Base-by-base conservation (phyloP, 805 yeast species). In the Myxozyma lipomycoides region DNA sequence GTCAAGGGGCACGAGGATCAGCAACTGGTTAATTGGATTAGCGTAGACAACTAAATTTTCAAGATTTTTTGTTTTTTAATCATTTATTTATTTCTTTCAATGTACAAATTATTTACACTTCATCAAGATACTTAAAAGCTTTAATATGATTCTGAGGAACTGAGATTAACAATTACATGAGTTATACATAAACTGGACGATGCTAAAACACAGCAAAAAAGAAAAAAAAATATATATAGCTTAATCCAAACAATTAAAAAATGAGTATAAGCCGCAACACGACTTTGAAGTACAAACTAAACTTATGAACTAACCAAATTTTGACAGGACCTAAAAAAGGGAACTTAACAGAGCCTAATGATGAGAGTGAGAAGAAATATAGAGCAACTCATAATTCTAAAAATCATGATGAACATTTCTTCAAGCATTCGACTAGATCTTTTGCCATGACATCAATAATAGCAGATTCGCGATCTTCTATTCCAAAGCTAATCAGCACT, bases 1-100 rank as follows among this genome's bases (percentile, higher is more conserved):
- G 76, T 73, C 50, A 62, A 70, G 42, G 60, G 51, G 10, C 48
- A 51, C 28, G 66, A 66, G 45, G 77, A 74, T 45, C 66, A 68
- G 17, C 67, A 69, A 24, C 68, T 70, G 46, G 61, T 78, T 21
- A 79, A 78, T 59, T 78, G 82, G 82, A 63, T 68, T 35, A 71
- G 73, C 3, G 32, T 3, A 7, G n/a, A 40, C 6, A 40, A 23
- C 12, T 10, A 40, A 6, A 19, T 7, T 35, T 21, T 6, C 6
- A 10, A 6, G 21, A 7, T 35, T 10, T 12, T 35, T 15, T 35
- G 19, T 6, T 28, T 28, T 28, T 28, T 10, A 28, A 28, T 10
- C 34, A 10, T 10, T 28, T 10, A 17, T 35, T 21, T 10, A 7
- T 35, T 21, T 35, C 6, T 35, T 35, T 15, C 18, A 35, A 35